Evolutionary conservation across 805 yeast genomes (phyloP), one percentile per base, ranked within the genome.

Genomic region (Yarrowia divulgata): DNA sequence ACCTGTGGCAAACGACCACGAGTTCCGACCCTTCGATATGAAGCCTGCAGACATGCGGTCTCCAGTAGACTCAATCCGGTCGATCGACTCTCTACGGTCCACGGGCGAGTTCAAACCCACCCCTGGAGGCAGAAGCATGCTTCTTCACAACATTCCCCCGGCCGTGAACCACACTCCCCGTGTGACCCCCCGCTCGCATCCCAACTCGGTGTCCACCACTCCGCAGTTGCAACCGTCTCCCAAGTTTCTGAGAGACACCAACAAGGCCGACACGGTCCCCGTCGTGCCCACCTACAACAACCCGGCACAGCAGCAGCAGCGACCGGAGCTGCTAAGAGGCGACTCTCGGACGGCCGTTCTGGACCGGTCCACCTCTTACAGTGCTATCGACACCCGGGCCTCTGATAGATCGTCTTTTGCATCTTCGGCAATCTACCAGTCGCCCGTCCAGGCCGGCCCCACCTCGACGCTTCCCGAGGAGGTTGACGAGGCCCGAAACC

Each of bases 191-290:
- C 23, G 66, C 12, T 60, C 66, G 66, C 66, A 60, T 34, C 66
- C 66, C 39, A 43, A 6, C 64, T 57, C 64, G 64, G 32, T 29
- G 13, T 14, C 64, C n/a, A 35, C 48, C 32, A 60, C 66, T 8
- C 66, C 66, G 4, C 66, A 60, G 52, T 35, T 60, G 10, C 52
- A 60, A 34, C 66, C 66, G n/a, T 60, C 66, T 14, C 66, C 66
- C 29, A 60, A 60, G 66, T 60, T 60, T 16, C 66, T 60, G 14
- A 23, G 66, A 19, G 66, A 60, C 29, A 43, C 66, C 9, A 43
- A 18, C 66, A 60, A 60, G 66, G 52, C 66, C n/a, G 66, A 60
- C n/a, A 14, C 66, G 3, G 50, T 32, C 14, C 50, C 64, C 7
- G 40, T 23, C 32, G 64, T 57, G 37, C 49, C 64, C 19, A 57